Base-by-base conservation (phyloP, 768 basidiomycete genomes). In the Pilatotrama ljubarskyi region DNA sequence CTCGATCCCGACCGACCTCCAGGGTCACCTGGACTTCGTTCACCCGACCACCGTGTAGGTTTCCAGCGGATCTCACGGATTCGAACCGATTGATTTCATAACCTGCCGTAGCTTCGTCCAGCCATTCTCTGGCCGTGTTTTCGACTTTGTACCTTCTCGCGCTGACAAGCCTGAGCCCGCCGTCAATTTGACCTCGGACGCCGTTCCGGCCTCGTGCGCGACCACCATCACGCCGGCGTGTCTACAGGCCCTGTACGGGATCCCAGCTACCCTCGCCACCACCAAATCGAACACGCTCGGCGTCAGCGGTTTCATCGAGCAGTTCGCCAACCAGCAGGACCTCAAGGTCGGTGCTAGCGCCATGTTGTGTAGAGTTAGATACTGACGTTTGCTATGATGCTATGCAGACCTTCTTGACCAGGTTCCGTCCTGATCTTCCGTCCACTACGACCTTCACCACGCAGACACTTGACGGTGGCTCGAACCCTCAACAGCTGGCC, bases 51-150 rank as follows among this genome's bases (percentile, higher is more conserved):
- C 64, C 15, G 60, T 68, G 65, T 72, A 64, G 24, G 69, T 51
- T 20, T 35, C 5, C 9, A 3, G 4, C 6, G 18, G 3, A 15
- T 10, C 7, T 22, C 17, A 18, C 18, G 29, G 17, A 13, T 18
- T 5, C 18, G n/a, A n/a, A n/a, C n/a, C n/a, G n/a, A n/a, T 10
- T n/a, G 18, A n/a, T 20, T 25, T 51, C 4, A 37, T 9, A 11
- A 40, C 43, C n/a, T 50, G 46, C 26, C 11, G 18, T 78, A 84
- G 69, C 78, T 84, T 43, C 74, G 57, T 58, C 22, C 61, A 62
- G 24, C 59, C 68, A 4, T 61, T 55, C 46, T 26, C 15, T 18
- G 24, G 40, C 54, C 55, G 40, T 5, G 63, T 59, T 24, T 47
- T 65, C 42, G 24, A 59, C 15, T 56, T 82, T 36, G 71, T 78